phyloP scores from a whole-genome alignment of 2,329 filamentous ascomycete species.

The Scedosporium apiospermum region DNA sequence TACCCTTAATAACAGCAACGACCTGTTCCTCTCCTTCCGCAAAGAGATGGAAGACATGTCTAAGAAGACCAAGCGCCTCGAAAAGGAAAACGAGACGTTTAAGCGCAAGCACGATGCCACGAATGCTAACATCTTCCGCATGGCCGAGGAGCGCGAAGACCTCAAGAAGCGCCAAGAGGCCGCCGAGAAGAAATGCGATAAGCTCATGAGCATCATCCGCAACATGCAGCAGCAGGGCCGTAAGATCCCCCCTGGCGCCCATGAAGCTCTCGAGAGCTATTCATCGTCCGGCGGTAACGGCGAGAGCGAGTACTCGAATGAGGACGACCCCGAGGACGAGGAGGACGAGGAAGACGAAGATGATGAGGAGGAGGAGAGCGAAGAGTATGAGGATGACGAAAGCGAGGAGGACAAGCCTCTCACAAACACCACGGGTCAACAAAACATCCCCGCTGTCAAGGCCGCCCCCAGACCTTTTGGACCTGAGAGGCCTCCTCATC shows the following conservation, averaged over 20 bases:
- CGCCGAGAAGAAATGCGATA: constrained; percentile 67
- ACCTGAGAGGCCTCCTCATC: constrained; percentile 37
- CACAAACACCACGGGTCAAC: constrained; percentile 22
- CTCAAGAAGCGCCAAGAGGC: constrained; percentile 35
- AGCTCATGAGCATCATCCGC: constrained; percentile 88
- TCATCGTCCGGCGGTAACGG: constrained; percentile 32
- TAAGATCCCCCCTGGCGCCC: constrained; percentile 58
- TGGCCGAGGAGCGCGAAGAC: constrained; percentile 89
- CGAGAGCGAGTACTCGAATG: constrained; percentile 56
- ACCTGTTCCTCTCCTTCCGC: constrained; percentile 89
- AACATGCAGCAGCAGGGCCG: constrained; percentile 94
- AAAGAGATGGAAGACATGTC: constrained; percentile 99
- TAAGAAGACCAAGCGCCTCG: constrained; percentile 92
- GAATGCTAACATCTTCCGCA: constrained; percentile 89
- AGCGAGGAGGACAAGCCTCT: constrained; percentile 4
- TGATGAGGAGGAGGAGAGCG: constrained; percentile 51
- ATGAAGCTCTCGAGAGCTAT: constrained; percentile 47
- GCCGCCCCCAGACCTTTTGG: constrained; percentile 32
- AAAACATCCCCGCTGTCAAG: not conserved
- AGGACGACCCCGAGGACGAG: constrained; percentile 51
- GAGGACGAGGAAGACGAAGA: constrained; percentile 56
- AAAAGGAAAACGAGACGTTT: constrained; percentile 89
- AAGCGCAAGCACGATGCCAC: constrained; percentile 91
- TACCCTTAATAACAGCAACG: constrained; percentile 96
- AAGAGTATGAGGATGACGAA: constrained; percentile 12